Evolutionary conservation across 345 rosid species (phyloP).

Genomic region (Mangifera indica): DNA sequence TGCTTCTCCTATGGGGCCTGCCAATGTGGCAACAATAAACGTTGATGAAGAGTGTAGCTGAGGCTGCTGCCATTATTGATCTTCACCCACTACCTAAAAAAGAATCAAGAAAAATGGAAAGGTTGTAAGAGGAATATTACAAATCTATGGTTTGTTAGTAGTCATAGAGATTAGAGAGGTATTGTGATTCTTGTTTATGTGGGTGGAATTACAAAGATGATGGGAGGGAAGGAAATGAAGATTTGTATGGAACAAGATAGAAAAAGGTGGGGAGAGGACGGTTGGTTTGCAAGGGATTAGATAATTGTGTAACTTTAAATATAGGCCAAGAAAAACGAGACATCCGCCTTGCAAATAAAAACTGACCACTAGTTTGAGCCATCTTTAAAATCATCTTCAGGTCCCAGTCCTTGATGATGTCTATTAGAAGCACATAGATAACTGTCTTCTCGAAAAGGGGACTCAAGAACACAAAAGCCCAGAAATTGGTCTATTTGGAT

Average conservation of each 20-base stretch:
- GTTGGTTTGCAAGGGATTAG: slow-evolving; percentile 26
- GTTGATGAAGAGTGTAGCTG: slow-evolving; percentile 23
- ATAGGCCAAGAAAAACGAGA: background rate
- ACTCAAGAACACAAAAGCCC: background rate
- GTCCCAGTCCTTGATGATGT: background rate
- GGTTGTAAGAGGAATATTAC: background rate
- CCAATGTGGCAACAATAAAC: slow-evolving; percentile 26
- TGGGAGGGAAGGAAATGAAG: slow-evolving; percentile 9
- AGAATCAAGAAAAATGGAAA: too few relatives aligned
- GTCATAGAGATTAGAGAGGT: background rate
- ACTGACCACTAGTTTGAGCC: slow-evolving; percentile 7
- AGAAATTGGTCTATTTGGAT: background rate
- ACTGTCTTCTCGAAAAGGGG: background rate
- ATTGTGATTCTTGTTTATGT: background rate
- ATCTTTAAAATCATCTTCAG: background rate
- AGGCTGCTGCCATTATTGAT: slow-evolving; percentile 32
- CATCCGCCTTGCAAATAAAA: background rate
- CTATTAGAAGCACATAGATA: background rate
- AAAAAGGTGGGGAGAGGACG: slow-evolving; percentile 26
- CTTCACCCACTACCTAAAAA: slow-evolving; percentile 15
- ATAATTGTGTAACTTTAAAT: slow-evolving; percentile 9
- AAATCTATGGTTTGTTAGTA: background rate
- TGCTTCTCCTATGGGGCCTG: slow-evolving; percentile 10
- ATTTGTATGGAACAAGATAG: slow-evolving; percentile 13
- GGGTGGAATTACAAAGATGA: slow-evolving; percentile 8